phyloP scores from a whole-genome alignment of 495 filamentous ascomycete genomes.

The Hyaloscypha bicolor region DNA sequence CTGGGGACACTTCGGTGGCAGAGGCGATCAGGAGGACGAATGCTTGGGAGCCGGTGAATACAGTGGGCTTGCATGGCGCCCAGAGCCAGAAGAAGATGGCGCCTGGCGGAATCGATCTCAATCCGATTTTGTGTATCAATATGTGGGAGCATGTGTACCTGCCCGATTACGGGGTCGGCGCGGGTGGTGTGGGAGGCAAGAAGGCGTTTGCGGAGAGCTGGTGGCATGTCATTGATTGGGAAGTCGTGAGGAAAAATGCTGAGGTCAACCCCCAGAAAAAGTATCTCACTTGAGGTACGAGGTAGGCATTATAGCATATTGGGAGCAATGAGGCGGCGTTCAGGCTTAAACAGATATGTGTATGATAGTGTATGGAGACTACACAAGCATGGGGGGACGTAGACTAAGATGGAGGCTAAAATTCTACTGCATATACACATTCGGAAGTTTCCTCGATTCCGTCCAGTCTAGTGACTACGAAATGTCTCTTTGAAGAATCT shows the following conservation, averaged over 20 bases:
- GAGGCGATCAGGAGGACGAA: slow-evolving; percentile 17
- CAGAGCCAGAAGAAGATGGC: slow-evolving; percentile 43
- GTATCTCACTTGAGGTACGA: background rate
- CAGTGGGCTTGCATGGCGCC: slow-evolving; percentile 48
- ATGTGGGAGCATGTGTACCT: slow-evolving; percentile 97
- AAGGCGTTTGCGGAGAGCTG: slow-evolving; percentile 71
- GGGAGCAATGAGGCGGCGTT: slow-evolving; percentile 20
- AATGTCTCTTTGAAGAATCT: background rate
- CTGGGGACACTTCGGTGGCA: slow-evolving; percentile 34
- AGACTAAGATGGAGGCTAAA: slow-evolving; percentile 5
- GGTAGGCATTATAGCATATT: slow-evolving; percentile 17
- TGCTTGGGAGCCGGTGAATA: slow-evolving; percentile 44
- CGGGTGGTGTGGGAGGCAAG: slow-evolving; percentile 59
- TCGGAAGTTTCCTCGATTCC: background rate
- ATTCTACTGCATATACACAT: slow-evolving; percentile 7
- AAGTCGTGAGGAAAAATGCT: slow-evolving; percentile 53
- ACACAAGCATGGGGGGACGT: background rate
- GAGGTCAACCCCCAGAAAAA: background rate
- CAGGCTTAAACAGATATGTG: slow-evolving; percentile 10
- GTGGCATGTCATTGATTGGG: slow-evolving; percentile 91
- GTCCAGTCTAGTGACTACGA: background rate
- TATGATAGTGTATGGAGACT: slow-evolving; percentile 24
- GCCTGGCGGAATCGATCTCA: slow-evolving; percentile 69
- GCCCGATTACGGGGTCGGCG: slow-evolving; percentile 72
- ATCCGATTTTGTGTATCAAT: slow-evolving; percentile 85